These are phyloP conservation scores for Ceratonia siliqua DNA, from an alignment of 306 rosid genomes.

Conservation along the genomic window DNA sequence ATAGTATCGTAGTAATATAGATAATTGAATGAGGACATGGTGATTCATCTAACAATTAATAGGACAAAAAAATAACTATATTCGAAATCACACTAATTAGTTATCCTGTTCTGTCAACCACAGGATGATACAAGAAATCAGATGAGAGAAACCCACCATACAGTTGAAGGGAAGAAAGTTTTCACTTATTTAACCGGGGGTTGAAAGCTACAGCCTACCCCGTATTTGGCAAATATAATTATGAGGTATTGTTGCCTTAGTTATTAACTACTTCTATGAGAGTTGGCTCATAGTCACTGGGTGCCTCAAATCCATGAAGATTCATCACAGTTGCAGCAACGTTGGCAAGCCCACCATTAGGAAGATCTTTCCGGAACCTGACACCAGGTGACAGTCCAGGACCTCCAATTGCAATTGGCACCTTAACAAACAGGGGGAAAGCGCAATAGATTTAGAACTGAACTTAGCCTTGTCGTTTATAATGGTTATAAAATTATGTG, in stretches of 20 bases:
- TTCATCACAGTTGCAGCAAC: constrained; percentile 97
- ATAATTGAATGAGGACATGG: too few relatives aligned
- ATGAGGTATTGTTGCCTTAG: constrained; percentile 17
- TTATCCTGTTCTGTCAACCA: constrained; percentile 28
- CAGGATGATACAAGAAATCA: constrained; percentile 33
- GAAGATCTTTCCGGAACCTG: constrained; percentile 72
- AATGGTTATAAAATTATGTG: background rate
- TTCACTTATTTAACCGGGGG: constrained; percentile 35
- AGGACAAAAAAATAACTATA: background rate
- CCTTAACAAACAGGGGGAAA: constrained; percentile 48
- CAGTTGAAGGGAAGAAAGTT: constrained; percentile 26
- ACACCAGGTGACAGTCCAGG: constrained; percentile 83
- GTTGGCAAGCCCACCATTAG: constrained; percentile 82
- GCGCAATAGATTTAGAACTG: background rate
- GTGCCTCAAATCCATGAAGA: constrained; percentile 92
- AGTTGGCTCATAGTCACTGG: constrained; percentile 84
- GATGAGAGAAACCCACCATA: constrained; percentile 34
- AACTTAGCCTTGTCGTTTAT: background rate
- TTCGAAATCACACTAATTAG: constrained; percentile 16
- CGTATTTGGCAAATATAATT: constrained; percentile 4
- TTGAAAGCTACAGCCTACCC: constrained; percentile 8
- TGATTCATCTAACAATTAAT: too few relatives aligned
- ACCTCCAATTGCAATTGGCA: constrained; percentile 96
- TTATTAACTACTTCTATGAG: constrained; percentile 78
- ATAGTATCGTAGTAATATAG: too few relatives aligned